These are phyloP conservation scores for Cyathus striatus DNA, from an alignment of 768 basidiomycete species.

Conservation along the genomic window DNA sequence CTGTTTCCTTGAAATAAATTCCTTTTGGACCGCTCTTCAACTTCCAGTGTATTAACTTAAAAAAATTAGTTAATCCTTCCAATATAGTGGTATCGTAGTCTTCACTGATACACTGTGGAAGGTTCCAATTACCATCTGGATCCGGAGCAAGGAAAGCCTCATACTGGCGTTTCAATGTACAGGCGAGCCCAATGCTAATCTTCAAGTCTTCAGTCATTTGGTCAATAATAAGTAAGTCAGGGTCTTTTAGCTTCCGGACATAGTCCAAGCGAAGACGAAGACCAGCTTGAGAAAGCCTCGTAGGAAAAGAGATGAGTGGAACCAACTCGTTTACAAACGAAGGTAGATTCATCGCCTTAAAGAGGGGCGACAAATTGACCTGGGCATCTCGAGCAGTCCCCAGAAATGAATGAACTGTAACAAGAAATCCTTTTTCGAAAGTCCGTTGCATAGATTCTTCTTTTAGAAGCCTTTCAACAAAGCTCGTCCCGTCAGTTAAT, in stretches of 20 bases:
- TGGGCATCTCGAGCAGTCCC: slow-evolving; percentile 83
- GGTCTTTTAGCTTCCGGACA: slow-evolving; percentile 82
- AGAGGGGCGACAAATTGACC: slow-evolving; percentile 68
- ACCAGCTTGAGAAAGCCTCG: slow-evolving; percentile 87
- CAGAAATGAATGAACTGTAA: slow-evolving; percentile 83
- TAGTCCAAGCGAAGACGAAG: slow-evolving; percentile 87
- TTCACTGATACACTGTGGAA: slow-evolving; percentile 83
- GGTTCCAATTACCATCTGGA: slow-evolving; percentile 79
- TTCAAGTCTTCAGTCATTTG: slow-evolving; percentile 93
- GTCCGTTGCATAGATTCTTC: slow-evolving; percentile 95
- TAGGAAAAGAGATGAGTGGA: slow-evolving; percentile 93
- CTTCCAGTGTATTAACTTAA: slow-evolving; percentile 93
- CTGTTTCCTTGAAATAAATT: slow-evolving; percentile 96
- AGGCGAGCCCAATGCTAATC: slow-evolving; percentile 85
- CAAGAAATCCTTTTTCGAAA: slow-evolving; percentile 87
- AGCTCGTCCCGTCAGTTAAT: slow-evolving; percentile 69
- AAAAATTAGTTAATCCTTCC: slow-evolving; percentile 84
- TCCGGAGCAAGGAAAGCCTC: slow-evolving; percentile 88
- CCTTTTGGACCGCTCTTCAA: slow-evolving; percentile 88
- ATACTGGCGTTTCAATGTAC: slow-evolving; percentile 93
- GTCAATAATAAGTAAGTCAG: slow-evolving; percentile 86
- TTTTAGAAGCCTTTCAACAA: slow-evolving; percentile 90
- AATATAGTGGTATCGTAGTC: slow-evolving; percentile 90
- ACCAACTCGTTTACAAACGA: slow-evolving; percentile 86
- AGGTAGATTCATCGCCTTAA: slow-evolving; percentile 87